These are phyloP conservation scores for Hirschfeldia incana DNA, from an alignment of 345 rosid species.

Conservation along the genomic window DNA sequence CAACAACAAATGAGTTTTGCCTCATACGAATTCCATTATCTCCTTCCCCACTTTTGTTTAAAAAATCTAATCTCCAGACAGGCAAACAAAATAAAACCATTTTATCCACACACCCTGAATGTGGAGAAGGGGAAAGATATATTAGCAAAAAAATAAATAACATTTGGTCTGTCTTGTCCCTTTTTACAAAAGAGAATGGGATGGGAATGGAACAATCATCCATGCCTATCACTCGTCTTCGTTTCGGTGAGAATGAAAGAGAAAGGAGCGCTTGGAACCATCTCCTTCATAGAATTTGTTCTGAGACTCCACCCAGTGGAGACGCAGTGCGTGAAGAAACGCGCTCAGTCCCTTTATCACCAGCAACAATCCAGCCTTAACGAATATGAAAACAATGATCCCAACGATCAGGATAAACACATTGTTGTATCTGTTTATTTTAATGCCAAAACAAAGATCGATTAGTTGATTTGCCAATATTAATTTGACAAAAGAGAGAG, in stretches of 20 bases:
- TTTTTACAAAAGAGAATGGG: too few relatives aligned
- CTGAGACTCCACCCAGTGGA: neutral
- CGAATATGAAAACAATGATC: neutral
- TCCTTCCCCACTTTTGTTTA: neutral
- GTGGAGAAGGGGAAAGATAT: too few relatives aligned
- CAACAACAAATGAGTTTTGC: conserved; percentile 29
- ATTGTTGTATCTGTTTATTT: neutral
- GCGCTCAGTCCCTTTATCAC: neutral
- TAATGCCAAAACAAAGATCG: too few relatives aligned
- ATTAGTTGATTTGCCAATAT: neutral
- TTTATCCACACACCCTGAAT: too few relatives aligned
- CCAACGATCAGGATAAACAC: neutral
- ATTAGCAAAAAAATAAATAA: too few relatives aligned
- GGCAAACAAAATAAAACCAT: too few relatives aligned
- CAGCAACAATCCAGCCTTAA: too few relatives aligned
- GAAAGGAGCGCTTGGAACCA: neutral
- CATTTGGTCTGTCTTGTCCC: too few relatives aligned
- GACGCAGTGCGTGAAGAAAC: neutral
- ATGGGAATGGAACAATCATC: too few relatives aligned
- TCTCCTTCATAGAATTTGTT: neutral
- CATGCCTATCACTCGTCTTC: neutral
- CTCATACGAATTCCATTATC: conserved; percentile 13
- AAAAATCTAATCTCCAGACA: neutral
- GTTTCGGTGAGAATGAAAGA: neutral
- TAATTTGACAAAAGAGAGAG: neutral